Evolutionary conservation across 2,329 filamentous ascomycete species (phyloP).

Genomic region (Diaporthe humulicola): DNA sequence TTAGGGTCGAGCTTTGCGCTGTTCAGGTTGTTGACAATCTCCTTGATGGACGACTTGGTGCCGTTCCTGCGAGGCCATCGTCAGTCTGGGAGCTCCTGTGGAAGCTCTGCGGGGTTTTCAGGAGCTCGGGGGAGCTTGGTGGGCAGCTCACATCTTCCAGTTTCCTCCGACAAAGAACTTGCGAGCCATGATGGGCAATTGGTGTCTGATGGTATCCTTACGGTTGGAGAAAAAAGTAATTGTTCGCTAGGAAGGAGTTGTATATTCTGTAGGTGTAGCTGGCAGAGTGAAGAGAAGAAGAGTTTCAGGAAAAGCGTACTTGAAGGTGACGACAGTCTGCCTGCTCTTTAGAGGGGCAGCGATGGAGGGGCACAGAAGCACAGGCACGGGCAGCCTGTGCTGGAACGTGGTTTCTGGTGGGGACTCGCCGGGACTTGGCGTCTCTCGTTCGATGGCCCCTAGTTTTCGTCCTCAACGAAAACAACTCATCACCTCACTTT

Average conservation of each 20-base stretch:
- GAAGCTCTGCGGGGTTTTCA: slow-evolving; percentile 46
- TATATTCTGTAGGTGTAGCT: slow-evolving; percentile 3
- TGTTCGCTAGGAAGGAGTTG: background rate
- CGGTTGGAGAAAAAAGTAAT: background rate
- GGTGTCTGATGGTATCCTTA: slow-evolving; percentile 42
- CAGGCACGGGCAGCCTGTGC: slow-evolving; percentile 3
- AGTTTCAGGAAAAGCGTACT: slow-evolving; percentile 27
- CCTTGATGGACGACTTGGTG: slow-evolving; percentile 87
- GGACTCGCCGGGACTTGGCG: slow-evolving; percentile 27
- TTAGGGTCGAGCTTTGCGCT: slow-evolving; percentile 83
- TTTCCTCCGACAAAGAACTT: slow-evolving; percentile 98
- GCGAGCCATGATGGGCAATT: slow-evolving; percentile 82
- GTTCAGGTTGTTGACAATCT: slow-evolving; percentile 92
- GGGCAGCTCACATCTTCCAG: slow-evolving; percentile 91
- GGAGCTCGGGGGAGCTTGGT: slow-evolving; percentile 44
- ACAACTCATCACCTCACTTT: slow-evolving; percentile 35
- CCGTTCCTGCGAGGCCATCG: slow-evolving; percentile 80
- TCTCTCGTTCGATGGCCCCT: slow-evolving; percentile 29
- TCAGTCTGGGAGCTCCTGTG: slow-evolving; percentile 38
- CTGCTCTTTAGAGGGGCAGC: slow-evolving; percentile 32
- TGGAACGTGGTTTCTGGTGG: slow-evolving; percentile 24
- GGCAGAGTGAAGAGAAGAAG: slow-evolving; percentile 9
- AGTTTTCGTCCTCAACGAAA: slow-evolving; percentile 17
- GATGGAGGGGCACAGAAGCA: slow-evolving; percentile 30
- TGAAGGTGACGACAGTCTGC: slow-evolving; percentile 29